Evolutionary conservation across 352 stramenopile genomes (phyloP).

Genomic region (Halophytophthora polymorphica): DNA sequence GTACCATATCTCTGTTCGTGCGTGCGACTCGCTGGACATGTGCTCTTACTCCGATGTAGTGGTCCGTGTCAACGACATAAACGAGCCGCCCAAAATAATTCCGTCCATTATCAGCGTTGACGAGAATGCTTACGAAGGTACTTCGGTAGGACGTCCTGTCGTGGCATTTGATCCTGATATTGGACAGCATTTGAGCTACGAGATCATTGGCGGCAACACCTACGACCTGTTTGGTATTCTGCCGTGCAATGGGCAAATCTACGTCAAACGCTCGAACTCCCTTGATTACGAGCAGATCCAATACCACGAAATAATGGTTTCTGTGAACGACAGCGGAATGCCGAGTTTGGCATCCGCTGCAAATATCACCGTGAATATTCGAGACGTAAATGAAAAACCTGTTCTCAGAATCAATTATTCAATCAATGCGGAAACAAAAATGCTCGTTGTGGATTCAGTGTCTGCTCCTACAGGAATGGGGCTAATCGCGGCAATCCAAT

Average conservation of each 20-base stretch:
- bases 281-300: conserved; percentile 39
- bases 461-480: conserved; percentile 7
- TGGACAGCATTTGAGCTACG: conserved; percentile 16
- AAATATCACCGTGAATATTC: conserved; percentile 23
- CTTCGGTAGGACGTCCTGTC: conserved; percentile 14
- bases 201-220: conserved; percentile 23
- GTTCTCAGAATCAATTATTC: conserved; percentile 27
- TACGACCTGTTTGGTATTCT: conserved; percentile 42
- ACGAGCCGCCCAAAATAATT: conserved; percentile 21
- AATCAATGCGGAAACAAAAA: conserved; percentile 13
- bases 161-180: conserved; percentile 17
- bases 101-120: conserved; percentile 10
- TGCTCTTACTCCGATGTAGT: conserved; percentile 12
- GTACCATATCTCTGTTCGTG: conserved; percentile 13
- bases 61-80: conserved; percentile 15
- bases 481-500: conserved; percentile 11
- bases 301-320: conserved; percentile 21
- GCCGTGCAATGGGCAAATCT: conserved; percentile 50
- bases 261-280: conserved; percentile 26
- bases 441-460: not conserved
- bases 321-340: conserved; percentile 37
- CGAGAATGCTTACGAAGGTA: conserved; percentile 15
- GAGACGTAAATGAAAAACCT: conserved; percentile 45
- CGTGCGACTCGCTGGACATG: conserved; percentile 13
- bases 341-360: conserved; percentile 26